Percentiles rank a stretch among this genome's conserved stretches.
Conservation (phyloP, 805 yeast genomes). For the Cyberlindnera maritima region DNA sequence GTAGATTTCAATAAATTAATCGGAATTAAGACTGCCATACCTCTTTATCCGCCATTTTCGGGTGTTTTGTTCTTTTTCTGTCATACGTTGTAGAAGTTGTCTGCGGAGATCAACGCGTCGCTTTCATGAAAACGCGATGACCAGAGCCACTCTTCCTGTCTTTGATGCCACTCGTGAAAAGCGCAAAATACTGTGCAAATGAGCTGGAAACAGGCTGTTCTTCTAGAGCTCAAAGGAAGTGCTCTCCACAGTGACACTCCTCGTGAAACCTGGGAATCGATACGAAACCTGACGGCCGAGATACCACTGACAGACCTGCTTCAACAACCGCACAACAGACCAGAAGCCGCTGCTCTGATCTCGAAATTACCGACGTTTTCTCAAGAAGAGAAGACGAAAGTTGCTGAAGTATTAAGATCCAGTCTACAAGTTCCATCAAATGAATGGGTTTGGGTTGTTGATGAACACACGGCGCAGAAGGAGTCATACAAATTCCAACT, state of each 20-base stretch:
- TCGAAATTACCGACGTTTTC: neutral
- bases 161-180: no score
- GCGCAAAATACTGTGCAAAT: neutral
- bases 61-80: neutral
- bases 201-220: neutral
- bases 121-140: no score
- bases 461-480: conserved; percentile 15
- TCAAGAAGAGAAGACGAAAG: neutral
- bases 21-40: conserved; percentile 13
- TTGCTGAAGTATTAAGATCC: neutral
- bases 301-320: conserved; percentile 1
- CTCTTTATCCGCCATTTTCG: conserved; percentile 27
- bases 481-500: conserved; percentile 12
- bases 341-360: conserved; percentile 7
- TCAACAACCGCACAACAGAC: neutral
- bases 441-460: conserved; percentile 23
- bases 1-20: neutral
- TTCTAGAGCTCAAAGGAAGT: neutral
- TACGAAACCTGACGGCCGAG: neutral
- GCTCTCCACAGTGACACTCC: neutral
- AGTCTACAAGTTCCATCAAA: conserved; percentile 6
- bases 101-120: no score
- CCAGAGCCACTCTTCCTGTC: no score
- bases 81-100: no score
- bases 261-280: neutral